Evolutionary conservation across 2,329 filamentous ascomycete genomes (phyloP), one percentile per base, ranked within the genome.

Genomic region (Monosporascus sp.): DNA sequence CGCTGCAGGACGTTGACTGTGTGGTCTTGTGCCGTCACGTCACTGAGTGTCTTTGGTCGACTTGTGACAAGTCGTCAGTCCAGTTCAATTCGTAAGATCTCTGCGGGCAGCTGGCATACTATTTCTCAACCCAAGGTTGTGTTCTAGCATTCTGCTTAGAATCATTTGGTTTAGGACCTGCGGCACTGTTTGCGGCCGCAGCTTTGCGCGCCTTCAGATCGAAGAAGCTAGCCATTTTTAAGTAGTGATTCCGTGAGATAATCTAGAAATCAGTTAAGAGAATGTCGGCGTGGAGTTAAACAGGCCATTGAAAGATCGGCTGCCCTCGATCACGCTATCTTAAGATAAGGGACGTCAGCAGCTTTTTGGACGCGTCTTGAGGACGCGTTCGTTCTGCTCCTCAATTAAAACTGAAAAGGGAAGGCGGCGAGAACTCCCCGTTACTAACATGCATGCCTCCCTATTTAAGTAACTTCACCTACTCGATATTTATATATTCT

Each of bases 101-200:
- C 41, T 38, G 14, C 41, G n/a, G 18, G 68, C 52, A 31, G 18
- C 38, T 56, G 35, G 58, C 80, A 58, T 77, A 96, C 93, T 97
- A 97, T 89, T 97, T 97, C 77, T 97, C 94, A 50, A 97, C 93
- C 94, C 94, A 99, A 64, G 94, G 94, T 67, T 97, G 93, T 61
- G 85, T 78, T 65, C 82, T 81, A 60, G 79, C 79, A 31, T 77
- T 77, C 55, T 88, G 83, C 66, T 82, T 87, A 65, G 77, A 79
- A 54, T 75, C 80, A 59, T 85, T 80, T 51, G 78, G 71, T 71
- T 93, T 96, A 50, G 80, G 80, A 45, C 87, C 83, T 20, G 80
- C 72, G 54, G 73, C 68, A 48, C 79, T 80, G 69, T 83, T 87
- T 41, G 82, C 76, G 2, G 77, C 79, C n/a, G 88, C 88, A 51